phyloP scores from a whole-genome alignment of 225 moss, liverwort and hornwort species.

The Sphagnum contortum region DNA sequence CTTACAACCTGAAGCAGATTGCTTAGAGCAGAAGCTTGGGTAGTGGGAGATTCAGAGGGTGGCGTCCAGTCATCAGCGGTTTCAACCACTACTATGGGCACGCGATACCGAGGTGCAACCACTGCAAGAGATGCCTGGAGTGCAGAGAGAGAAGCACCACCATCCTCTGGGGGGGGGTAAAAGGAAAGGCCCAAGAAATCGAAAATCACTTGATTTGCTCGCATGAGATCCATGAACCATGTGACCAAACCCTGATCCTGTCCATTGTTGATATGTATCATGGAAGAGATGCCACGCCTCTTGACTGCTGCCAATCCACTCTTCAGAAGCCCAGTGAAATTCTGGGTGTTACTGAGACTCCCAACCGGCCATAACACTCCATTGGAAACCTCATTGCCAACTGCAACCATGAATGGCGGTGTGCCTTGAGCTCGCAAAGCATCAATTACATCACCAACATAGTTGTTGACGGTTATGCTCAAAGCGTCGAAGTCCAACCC shows the following conservation, averaged over 20 bases:
- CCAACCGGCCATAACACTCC: slow-evolving; percentile 46
- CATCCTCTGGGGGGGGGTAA: slow-evolving; percentile 18
- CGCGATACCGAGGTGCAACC: slow-evolving; percentile 20
- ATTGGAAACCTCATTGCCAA: slow-evolving; percentile 47
- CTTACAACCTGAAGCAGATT: slow-evolving; percentile 29
- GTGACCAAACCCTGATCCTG: slow-evolving; percentile 40
- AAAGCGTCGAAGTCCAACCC: slow-evolving; percentile 23
- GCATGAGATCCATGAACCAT: slow-evolving; percentile 53
- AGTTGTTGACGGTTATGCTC: slow-evolving; percentile 20
- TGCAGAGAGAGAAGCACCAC: slow-evolving; percentile 16
- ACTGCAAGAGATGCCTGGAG: slow-evolving; percentile 18
- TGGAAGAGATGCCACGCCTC: slow-evolving; percentile 30
- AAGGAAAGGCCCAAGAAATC: slow-evolving; percentile 47
- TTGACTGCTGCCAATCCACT: slow-evolving; percentile 26
- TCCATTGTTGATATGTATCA: slow-evolving; percentile 60
- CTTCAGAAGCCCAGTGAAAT: slow-evolving; percentile 34
- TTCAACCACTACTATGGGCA: slow-evolving; percentile 37
- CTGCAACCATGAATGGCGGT: slow-evolving; percentile 44
- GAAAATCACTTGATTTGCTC: slow-evolving; percentile 20
- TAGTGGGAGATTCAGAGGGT: slow-evolving; percentile 16
- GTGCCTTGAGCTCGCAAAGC: slow-evolving; percentile 30
- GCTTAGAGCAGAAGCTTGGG: slow-evolving; percentile 15
- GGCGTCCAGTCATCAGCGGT: slow-evolving; percentile 23
- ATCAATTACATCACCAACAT: slow-evolving; percentile 18
- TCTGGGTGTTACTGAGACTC: slow-evolving; percentile 11